These are phyloP conservation scores for Gloeophyllum trabeum DNA, from an alignment of 768 basidiomycete species.

Conservation along the genomic window DNA sequence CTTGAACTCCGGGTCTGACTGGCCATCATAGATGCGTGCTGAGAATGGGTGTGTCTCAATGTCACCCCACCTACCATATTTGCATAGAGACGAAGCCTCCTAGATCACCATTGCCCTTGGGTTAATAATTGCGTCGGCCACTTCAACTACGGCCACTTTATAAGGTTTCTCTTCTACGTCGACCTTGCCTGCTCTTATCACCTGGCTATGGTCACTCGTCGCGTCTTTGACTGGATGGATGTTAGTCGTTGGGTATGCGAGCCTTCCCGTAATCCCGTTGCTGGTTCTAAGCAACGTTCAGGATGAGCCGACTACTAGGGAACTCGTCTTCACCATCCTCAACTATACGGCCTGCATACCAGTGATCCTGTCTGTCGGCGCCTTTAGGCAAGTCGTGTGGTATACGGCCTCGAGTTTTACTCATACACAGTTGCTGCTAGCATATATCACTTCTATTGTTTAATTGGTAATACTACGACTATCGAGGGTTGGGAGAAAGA, in stretches of 20 bases:
- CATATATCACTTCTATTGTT: slow-evolving; percentile 75
- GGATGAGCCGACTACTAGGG: slow-evolving; percentile 56
- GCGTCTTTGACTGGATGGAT: slow-evolving; percentile 39
- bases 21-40: slow-evolving; percentile 54
- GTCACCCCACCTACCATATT: slow-evolving; percentile 1
- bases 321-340: slow-evolving; percentile 77
- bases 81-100: slow-evolving; percentile 3
- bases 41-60: slow-evolving; percentile 61
- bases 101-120: slow-evolving; percentile 91
- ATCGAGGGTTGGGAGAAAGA: slow-evolving; percentile 99
- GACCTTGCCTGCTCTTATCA: slow-evolving; percentile 88
- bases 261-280: neutral
- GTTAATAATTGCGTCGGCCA: slow-evolving; percentile 93
- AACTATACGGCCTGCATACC: slow-evolving; percentile 84
- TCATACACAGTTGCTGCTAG: slow-evolving; percentile 26
- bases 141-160: slow-evolving; percentile 79
- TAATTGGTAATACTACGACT: slow-evolving; percentile 80
- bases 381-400: slow-evolving; percentile 56
- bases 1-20: neutral
- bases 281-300: slow-evolving; percentile 16
- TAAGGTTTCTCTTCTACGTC: slow-evolving; percentile 89
- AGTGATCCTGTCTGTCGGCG: slow-evolving; percentile 78
- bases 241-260: slow-evolving; percentile 40
- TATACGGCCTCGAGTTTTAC: neutral
- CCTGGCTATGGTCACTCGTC: slow-evolving; percentile 64